phyloP scores from a whole-genome alignment of 306 rosid genomes.

The Castanopsis chinensis region DNA sequence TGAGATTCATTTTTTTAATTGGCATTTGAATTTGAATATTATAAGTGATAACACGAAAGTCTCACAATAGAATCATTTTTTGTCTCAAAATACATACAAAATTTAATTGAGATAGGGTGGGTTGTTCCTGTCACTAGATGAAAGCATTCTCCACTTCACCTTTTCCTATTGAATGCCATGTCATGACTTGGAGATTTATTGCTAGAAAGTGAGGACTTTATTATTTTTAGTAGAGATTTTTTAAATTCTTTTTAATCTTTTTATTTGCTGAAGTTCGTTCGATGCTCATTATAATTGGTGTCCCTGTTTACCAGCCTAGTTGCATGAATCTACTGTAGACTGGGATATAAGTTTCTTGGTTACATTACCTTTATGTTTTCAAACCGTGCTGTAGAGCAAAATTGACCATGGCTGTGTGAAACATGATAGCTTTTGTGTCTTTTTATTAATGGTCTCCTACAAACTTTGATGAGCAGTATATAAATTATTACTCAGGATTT shows the following conservation, averaged over 20 bases:
- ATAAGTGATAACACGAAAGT: no score
- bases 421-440: background rate
- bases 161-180: background rate
- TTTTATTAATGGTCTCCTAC: background rate
- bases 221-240: background rate
- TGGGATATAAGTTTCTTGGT: background rate
- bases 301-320: background rate
- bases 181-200: background rate
- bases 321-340: background rate
- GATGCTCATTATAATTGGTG: background rate
- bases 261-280: background rate
- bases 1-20: no score
- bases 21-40: no score
- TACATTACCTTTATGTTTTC: background rate
- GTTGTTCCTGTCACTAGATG: background rate
- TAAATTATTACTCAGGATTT: background rate
- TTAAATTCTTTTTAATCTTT: background rate
- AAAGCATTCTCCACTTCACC: background rate
- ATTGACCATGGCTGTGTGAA: background rate
- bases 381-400: background rate
- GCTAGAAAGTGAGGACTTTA: background rate
- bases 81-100: background rate
- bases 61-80: no score
- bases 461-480: background rate
- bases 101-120: background rate